Conservation (phyloP, 345 rosid species). For the Salix koriyanagi region DNA sequence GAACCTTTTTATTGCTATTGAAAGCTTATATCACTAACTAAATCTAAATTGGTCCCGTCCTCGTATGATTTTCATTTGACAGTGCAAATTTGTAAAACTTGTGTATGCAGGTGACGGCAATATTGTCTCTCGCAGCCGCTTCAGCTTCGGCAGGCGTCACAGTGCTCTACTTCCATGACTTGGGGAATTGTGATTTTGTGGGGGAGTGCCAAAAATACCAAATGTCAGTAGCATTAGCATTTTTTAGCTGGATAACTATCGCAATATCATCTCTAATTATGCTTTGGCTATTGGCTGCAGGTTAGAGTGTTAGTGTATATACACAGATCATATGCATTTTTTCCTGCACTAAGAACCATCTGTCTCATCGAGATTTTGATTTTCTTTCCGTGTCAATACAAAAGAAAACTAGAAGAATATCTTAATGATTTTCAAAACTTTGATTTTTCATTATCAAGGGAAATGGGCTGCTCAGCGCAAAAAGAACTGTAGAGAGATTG, state of each 20-base stretch:
- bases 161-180: constrained; percentile 52
- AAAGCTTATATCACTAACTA: background rate
- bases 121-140: constrained; percentile 67
- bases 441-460: background rate
- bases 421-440: background rate
- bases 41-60: background rate
- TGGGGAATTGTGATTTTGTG: constrained; percentile 40
- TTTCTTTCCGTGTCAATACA: constrained; percentile 14
- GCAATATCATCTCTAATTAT: constrained; percentile 65
- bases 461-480: background rate
- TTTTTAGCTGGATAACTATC: constrained; percentile 62
- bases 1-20: background rate
- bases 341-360: background rate
- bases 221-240: constrained; percentile 64
- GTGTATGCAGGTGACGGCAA: constrained; percentile 55
- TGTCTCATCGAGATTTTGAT: constrained; percentile 10
- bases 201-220: constrained; percentile 63
- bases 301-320: constrained; percentile 26
- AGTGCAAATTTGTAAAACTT: background rate
- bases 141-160: constrained; percentile 62
- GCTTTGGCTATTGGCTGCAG: constrained; percentile 66
- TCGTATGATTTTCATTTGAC: background rate
- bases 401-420: constrained; percentile 7
- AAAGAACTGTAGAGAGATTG: background rate
- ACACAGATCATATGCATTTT: background rate